Conservation (phyloP, 2,329 filamentous ascomycete genomes). For the Trematosphaeria pertusa region DNA sequence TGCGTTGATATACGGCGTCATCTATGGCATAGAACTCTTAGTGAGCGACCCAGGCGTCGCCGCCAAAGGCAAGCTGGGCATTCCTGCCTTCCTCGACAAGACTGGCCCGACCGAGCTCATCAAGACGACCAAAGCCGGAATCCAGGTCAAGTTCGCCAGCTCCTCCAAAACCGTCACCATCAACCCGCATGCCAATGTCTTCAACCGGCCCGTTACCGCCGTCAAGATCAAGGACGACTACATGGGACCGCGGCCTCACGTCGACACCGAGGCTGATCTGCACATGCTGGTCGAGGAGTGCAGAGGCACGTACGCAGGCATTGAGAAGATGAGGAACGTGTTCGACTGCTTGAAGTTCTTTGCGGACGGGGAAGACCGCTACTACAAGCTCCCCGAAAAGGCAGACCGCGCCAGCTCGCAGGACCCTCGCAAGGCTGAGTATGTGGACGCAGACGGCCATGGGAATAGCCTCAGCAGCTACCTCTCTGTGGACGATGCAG, state of each 20-base stretch:
- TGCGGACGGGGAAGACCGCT: slow-evolving; percentile 56
- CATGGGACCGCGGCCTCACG: slow-evolving; percentile 58
- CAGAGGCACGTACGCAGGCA: slow-evolving; percentile 58
- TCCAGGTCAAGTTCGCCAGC: slow-evolving; percentile 53
- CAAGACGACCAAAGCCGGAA: slow-evolving; percentile 49
- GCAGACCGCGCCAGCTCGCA: slow-evolving; percentile 50
- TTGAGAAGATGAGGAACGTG: slow-evolving; percentile 63
- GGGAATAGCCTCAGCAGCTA: slow-evolving; percentile 49
- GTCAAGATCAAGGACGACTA: slow-evolving; percentile 61
- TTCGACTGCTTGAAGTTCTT: slow-evolving; percentile 61
- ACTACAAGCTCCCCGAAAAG: slow-evolving; percentile 56
- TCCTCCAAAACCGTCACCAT: slow-evolving; percentile 53
- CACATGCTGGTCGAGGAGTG: slow-evolving; percentile 61
- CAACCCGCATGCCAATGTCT: slow-evolving; percentile 61
- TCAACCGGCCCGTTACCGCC: slow-evolving; percentile 60
- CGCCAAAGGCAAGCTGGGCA: slow-evolving; percentile 50
- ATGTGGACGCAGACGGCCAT: slow-evolving; percentile 51
- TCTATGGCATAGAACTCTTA: slow-evolving; percentile 52
- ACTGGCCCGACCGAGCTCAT: slow-evolving; percentile 49
- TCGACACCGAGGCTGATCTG: slow-evolving; percentile 62
- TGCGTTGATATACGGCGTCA: slow-evolving; percentile 49
- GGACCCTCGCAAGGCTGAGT: slow-evolving; percentile 53
- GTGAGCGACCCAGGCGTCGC: slow-evolving; percentile 50
- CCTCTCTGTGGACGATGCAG: slow-evolving; percentile 44
- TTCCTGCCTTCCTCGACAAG: slow-evolving; percentile 51